Evolutionary conservation across 768 basidiomycete genomes (phyloP), one percentile per base, ranked within the genome.

Genomic region (Plicaturopsis crispa): DNA sequence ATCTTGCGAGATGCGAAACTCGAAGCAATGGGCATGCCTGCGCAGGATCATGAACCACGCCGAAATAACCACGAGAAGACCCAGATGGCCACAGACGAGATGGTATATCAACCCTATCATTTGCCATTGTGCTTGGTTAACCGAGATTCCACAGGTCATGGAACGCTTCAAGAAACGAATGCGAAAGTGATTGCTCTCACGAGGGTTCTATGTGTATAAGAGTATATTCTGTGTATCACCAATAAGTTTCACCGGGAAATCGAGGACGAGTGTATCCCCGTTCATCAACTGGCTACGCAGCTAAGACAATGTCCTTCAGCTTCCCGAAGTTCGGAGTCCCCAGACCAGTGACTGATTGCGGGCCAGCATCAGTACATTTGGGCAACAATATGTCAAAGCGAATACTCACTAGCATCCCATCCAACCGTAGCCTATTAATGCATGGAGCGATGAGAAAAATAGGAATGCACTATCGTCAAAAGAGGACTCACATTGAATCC

Each of bases 121-220:
- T n/a, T n/a, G n/a, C n/a, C n/a, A n/a, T n/a, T n/a, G n/a, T n/a
- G n/a, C n/a, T n/a, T n/a, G n/a, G n/a, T n/a, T n/a, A n/a, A n/a
- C n/a, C n/a, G n/a, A n/a, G 33, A 16, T 32, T 38, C 24, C 7
- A 28, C 46, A 89, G 85, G 87, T 88, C 38, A 87, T 92, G 87
- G 91, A 94, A 60, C 78, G 94, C 22, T 98, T 97, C 72, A 97
- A 94, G 72, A 96, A 98, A 64, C 69, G 92, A 41, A 89, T 91
- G 86, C 76, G 84, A 28, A 84, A 82, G 55, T 87, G 62, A 63
- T 14, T 8, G 26, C 26, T n/a, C n/a, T n/a, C n/a, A n/a, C n/a
- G n/a, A n/a, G n/a, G n/a, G n/a, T n/a, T n/a, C n/a, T n/a, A n/a
- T n/a, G n/a, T n/a, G n/a, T n/a, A n/a, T n/a, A n/a, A n/a, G n/a